Conservation (phyloP, 2,329 filamentous ascomycete species). For the Hymenoscyphus albidus region DNA sequence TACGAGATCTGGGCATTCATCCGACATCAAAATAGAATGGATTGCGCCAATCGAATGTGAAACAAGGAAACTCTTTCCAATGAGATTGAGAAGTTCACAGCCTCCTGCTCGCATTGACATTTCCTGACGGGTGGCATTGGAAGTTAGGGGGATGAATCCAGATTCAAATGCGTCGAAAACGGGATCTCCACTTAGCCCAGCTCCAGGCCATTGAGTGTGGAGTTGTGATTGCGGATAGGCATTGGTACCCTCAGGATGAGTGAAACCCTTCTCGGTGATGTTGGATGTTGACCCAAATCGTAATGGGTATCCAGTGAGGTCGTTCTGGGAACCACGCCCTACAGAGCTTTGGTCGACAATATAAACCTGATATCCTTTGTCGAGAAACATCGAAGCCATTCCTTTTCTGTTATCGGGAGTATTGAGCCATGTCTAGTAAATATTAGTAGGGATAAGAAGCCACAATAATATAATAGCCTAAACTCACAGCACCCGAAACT, state of each 20-base stretch:
- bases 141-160: not conserved
- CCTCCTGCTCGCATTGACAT: not conserved
- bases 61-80: not conserved
- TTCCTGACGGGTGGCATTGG: not conserved
- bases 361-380: slow-evolving; percentile 1
- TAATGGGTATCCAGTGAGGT: not conserved
- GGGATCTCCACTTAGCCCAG: not conserved
- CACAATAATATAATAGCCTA: not conserved
- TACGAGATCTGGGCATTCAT: not conserved
- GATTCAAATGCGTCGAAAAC: slow-evolving; percentile 1
- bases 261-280: slow-evolving; percentile 1
- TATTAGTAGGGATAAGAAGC: not conserved
- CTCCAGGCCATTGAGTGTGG: not conserved
- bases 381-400: not conserved
- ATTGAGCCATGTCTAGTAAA: not conserved
- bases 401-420: not conserved
- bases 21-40: not conserved
- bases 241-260: not conserved
- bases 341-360: not conserved
- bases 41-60: not conserved
- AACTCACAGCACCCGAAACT: not conserved
- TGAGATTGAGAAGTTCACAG: not conserved
- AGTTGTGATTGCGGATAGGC: slow-evolving; percentile 2
- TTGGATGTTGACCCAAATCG: not conserved
- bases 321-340: not conserved